Evolutionary conservation across 495 filamentous ascomycete genomes (phyloP).

Genomic region (Talaromyces borbonicus): DNA sequence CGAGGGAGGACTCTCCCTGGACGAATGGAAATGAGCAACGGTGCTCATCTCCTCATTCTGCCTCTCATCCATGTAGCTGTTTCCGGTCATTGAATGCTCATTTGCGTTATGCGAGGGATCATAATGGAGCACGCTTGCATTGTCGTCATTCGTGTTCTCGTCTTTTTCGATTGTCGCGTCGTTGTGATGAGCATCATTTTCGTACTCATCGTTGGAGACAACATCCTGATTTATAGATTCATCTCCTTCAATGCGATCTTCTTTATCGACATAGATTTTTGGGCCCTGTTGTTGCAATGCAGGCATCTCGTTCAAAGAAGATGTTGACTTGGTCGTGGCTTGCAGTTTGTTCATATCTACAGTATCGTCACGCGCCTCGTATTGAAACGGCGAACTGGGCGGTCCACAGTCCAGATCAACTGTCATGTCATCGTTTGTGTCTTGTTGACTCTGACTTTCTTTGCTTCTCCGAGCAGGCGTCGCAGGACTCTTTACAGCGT

Average conservation of each 20-base stretch:
- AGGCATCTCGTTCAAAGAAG: neutral
- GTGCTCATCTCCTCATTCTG: slow-evolving; percentile 38
- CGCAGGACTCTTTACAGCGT: slow-evolving; percentile 7
- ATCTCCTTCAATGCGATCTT: slow-evolving; percentile 12
- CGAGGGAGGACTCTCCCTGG: slow-evolving; percentile 1
- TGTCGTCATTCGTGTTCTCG: slow-evolving; percentile 15
- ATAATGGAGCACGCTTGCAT: slow-evolving; percentile 18
- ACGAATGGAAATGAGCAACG: slow-evolving; percentile 15
- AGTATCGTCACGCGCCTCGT: slow-evolving; percentile 23
- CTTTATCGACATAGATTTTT: slow-evolving; percentile 16
- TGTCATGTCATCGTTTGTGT: neutral
- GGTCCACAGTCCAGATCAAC: slow-evolving; percentile 10
- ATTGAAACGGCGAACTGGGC: slow-evolving; percentile 31
- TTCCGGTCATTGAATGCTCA: slow-evolving; percentile 15
- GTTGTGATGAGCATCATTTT: too few species aligned
- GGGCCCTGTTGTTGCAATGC: slow-evolving; percentile 7
- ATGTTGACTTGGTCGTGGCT: neutral
- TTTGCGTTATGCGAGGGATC: slow-evolving; percentile 14
- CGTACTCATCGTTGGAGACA: neutral
- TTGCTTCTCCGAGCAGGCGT: neutral
- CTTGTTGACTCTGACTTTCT: neutral
- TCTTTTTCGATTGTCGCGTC: neutral
- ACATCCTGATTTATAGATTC: neutral
- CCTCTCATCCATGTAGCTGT: slow-evolving; percentile 31
- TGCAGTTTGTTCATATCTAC: slow-evolving; percentile 22